These are phyloP conservation scores for Dalechampia spathulata DNA, from an alignment of 441 rosid species.

Conservation along the genomic window DNA sequence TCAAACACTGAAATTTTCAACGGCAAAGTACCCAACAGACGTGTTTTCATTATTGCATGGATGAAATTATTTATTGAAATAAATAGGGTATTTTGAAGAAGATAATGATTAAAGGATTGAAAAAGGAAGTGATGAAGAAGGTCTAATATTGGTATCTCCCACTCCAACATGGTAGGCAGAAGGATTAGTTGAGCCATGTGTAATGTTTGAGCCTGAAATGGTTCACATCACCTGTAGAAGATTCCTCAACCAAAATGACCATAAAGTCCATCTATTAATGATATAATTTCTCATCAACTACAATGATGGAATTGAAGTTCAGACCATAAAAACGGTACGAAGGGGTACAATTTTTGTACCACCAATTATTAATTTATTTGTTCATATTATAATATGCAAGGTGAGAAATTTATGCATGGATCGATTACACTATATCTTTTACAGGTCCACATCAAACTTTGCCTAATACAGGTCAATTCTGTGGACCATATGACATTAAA, in stretches of 20 bases:
- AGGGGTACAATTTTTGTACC: slow-evolving; percentile 22
- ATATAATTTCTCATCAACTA: neutral
- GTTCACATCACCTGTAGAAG: neutral
- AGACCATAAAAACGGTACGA: slow-evolving; percentile 1
- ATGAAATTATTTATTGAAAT: too few relatives aligned
- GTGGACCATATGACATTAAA: slow-evolving; percentile 11
- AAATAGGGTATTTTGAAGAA: too few relatives aligned
- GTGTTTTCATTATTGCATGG: too few relatives aligned
- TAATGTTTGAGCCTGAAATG: neutral
- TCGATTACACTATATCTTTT: neutral
- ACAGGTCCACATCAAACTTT: neutral
- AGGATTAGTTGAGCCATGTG: neutral
- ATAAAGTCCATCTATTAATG: neutral
- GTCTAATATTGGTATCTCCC: neutral
- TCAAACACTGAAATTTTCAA: too few relatives aligned
- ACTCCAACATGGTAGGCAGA: neutral
- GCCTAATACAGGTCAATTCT: neutral
- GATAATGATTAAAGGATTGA: too few relatives aligned
- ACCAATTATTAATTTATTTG: too few relatives aligned
- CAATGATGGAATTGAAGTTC: neutral
- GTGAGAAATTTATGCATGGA: neutral
- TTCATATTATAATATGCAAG: too few relatives aligned
- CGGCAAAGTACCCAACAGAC: too few relatives aligned
- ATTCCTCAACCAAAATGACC: neutral
- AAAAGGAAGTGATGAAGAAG: too few relatives aligned